phyloP scores from a whole-genome alignment of 148 eudicot species.

The Vaccinium myrtillus region DNA sequence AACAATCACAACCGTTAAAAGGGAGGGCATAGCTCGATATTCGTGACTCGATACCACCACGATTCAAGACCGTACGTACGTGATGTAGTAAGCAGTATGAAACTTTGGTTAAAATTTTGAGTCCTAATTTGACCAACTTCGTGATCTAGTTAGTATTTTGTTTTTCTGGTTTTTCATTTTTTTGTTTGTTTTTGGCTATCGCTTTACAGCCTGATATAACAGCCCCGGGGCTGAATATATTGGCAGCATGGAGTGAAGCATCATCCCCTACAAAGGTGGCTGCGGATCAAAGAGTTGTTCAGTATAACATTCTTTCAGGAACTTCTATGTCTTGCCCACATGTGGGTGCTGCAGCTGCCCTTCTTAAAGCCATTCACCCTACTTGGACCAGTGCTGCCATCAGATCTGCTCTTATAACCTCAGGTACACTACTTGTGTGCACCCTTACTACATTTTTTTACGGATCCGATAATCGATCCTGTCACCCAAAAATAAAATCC shows the following conservation, averaged over 20 bases:
- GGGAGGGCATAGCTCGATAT: not conserved
- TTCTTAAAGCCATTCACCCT: slow-evolving; percentile 75
- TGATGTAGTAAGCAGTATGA: not conserved
- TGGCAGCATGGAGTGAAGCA: slow-evolving; percentile 82
- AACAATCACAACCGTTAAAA: too few species aligned
- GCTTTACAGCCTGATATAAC: slow-evolving; percentile 73
- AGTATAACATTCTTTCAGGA: slow-evolving; percentile 73
- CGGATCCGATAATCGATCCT: not conserved
- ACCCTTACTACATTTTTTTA: not conserved
- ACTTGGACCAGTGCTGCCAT: slow-evolving; percentile 78
- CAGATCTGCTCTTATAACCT: slow-evolving; percentile 75
- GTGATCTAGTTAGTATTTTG: too few species aligned
- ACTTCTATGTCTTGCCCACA: slow-evolving; percentile 98
- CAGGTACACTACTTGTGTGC: slow-evolving; percentile 38
- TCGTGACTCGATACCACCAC: not conserved
- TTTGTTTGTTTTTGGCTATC: not conserved
- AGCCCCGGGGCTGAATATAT: slow-evolving; percentile 76
- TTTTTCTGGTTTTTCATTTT: not conserved
- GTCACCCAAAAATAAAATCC: not conserved
- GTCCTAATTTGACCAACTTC: not conserved
- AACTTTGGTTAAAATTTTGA: not conserved
- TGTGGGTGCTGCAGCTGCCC: slow-evolving; percentile 72
- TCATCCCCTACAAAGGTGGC: slow-evolving; percentile 60
- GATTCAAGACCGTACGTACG: not conserved
- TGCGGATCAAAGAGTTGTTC: slow-evolving; percentile 45